These are phyloP conservation scores for Trichophyton mentagrophytes DNA, from an alignment of 2,329 filamentous ascomycete genomes.

Conservation along the genomic window DNA sequence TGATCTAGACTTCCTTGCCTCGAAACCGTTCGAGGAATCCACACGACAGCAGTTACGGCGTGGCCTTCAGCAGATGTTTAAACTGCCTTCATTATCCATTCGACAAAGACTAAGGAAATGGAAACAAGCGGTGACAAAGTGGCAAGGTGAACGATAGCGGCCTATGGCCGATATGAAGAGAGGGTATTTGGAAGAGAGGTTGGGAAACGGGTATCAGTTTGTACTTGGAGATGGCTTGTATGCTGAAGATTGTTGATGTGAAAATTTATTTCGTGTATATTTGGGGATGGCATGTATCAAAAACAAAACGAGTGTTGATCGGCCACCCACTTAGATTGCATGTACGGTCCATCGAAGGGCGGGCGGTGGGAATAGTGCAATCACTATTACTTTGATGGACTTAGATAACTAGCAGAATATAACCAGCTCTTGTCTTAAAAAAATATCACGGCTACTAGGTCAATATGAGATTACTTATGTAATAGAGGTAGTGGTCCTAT, in stretches of 20 bases:
- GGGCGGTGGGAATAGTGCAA: conserved; percentile 5
- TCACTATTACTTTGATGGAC: conserved; percentile 5
- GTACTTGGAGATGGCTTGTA: not conserved
- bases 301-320: not conserved
- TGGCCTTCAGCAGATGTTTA: not conserved
- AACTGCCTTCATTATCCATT: not conserved
- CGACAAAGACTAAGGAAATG: not conserved
- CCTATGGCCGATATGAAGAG: not conserved
- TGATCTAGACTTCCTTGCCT: not conserved
- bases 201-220: not conserved
- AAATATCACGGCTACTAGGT: too few relatives aligned
- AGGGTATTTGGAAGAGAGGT: not conserved
- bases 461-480: too few relatives aligned
- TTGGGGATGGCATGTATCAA: not conserved
- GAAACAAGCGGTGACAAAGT: not conserved
- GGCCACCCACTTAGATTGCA: not conserved
- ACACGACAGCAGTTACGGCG: not conserved
- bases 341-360: not conserved
- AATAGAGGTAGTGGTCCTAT: too few relatives aligned
- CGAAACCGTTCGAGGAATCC: not conserved
- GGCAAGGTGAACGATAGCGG: not conserved
- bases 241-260: not conserved
- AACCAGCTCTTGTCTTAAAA: too few relatives aligned
- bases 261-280: not conserved
- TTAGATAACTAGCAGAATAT: too few relatives aligned